Base-by-base conservation (phyloP, 1,284 basidiomycete species). In the Golubevia sp. region DNA sequence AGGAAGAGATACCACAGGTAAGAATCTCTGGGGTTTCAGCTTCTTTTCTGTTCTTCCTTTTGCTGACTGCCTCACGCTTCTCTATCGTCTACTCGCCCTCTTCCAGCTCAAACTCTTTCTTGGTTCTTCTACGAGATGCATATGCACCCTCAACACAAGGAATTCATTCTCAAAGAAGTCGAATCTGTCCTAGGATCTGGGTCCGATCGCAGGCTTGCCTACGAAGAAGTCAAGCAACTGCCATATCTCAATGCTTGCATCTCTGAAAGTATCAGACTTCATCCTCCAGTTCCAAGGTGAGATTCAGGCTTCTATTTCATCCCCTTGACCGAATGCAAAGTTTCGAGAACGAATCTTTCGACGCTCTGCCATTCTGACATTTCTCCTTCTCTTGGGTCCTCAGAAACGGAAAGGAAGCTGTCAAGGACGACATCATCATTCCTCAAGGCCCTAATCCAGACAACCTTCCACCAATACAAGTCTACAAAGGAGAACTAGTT, bases 1-100 rank as follows among this genome's bases (percentile, higher is more conserved):
- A 6, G 76, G 76, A 8, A 64, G 73, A 8, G 74, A 76, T 61
- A 77, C 76, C 13, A 78, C n/a, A n/a, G n/a, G n/a, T n/a, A n/a
- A n/a, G n/a, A n/a, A n/a, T n/a, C n/a, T n/a, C n/a, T n/a, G n/a
- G n/a, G n/a, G n/a, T n/a, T n/a, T n/a, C n/a, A n/a, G n/a, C n/a
- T n/a, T n/a, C n/a, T n/a, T n/a, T n/a, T n/a, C n/a, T n/a, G n/a
- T n/a, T n/a, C 15, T 49, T n/a, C 48, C 15, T 49, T n/a, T 15
- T 49, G 15, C 48, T n/a, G n/a, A 15, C n/a, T 49, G 15, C 48
- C 48, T n/a, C n/a, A 15, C n/a, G 15, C 48, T n/a, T n/a, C 15
- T 49, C n/a, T n/a, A 49, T n/a, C 48, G n/a, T 15, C 48, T n/a
- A n/a, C 15, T n/a, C 48, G 48, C 48, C 15, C 15, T n/a, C 15